Evolutionary conservation across 768 basidiomycete species (phyloP).

Genomic region (Mycena olivaceomarginata): DNA sequence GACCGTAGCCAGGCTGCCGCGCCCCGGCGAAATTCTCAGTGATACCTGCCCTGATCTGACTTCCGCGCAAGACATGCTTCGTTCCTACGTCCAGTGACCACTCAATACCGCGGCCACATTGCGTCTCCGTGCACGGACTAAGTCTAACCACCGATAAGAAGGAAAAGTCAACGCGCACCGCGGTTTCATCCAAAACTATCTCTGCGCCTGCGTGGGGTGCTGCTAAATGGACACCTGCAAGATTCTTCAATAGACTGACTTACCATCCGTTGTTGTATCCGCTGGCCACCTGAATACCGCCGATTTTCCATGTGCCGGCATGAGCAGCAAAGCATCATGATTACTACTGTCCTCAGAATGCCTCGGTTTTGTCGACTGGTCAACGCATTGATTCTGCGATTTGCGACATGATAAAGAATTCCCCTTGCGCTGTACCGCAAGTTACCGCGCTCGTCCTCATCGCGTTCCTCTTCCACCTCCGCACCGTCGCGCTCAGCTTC

Average conservation of each 20-base stretch:
- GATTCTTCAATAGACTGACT: background rate
- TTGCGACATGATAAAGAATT: too few species aligned
- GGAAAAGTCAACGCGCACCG: background rate
- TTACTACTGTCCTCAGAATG: too few species aligned
- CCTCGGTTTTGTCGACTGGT: too few species aligned
- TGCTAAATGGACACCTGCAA: background rate
- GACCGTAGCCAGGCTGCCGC: background rate
- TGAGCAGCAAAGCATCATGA: too few species aligned
- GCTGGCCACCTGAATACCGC: background rate
- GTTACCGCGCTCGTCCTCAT: conserved; percentile 70
- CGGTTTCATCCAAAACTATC: background rate
- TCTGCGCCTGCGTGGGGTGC: background rate
- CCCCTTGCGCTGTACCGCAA: conserved; percentile 47
- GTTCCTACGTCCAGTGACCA: background rate
- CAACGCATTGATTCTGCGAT: too few species aligned
- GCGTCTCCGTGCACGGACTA: background rate
- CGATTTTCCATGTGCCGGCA: background rate
- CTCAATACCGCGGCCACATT: background rate
- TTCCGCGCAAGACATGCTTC: background rate
- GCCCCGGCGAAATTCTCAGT: background rate
- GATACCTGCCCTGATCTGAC: background rate
- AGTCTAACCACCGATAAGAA: background rate
- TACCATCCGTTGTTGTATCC: background rate
- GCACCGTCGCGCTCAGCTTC: conserved; percentile 79
- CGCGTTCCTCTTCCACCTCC: conserved; percentile 78